Percentiles rank a stretch among this genome's conserved stretches.
Evolutionary conservation across 345 rosid genomes (phyloP).

Genomic region (Acer campestre): DNA sequence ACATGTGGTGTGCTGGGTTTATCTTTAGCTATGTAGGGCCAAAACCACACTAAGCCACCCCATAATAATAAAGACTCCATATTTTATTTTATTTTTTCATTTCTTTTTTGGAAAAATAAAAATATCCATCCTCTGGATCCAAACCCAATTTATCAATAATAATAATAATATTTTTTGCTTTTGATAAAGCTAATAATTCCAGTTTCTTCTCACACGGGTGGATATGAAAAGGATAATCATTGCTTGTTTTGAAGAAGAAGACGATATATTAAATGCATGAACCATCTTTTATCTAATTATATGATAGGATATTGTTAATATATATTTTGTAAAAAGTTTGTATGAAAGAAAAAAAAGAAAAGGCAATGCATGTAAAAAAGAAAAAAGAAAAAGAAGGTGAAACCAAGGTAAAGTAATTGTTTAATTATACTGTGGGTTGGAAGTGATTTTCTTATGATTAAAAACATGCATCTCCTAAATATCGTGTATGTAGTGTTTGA

Average conservation of each 20-base stretch:
- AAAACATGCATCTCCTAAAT: no score
- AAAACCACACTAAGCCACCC: constrained; percentile 31
- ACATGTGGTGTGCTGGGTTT: constrained; percentile 51
- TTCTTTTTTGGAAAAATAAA: not conserved
- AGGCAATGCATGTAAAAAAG: not conserved
- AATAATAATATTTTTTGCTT: not conserved
- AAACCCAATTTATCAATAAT: not conserved
- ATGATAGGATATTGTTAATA: no score
- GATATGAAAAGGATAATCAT: constrained; percentile 19
- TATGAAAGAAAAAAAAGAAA: no score
- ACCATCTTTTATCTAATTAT: no score
- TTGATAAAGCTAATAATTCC: not conserved
- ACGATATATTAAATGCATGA: not conserved
- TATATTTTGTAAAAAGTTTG: not conserved
- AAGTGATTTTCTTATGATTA: not conserved
- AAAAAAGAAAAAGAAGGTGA: not conserved
- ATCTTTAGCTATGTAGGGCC: constrained; percentile 49
- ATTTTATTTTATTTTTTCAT: not conserved
- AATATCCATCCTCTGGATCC: constrained; percentile 21
- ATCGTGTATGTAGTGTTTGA: no score
- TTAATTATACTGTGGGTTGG: no score
- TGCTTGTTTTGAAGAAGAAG: not conserved
- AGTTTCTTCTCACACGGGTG: constrained; percentile 24
- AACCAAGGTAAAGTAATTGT: constrained; percentile 14
- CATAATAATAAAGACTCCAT: not conserved